Conservation (phyloP, 345 rosid species). For the Boechera divaricarpa region DNA sequence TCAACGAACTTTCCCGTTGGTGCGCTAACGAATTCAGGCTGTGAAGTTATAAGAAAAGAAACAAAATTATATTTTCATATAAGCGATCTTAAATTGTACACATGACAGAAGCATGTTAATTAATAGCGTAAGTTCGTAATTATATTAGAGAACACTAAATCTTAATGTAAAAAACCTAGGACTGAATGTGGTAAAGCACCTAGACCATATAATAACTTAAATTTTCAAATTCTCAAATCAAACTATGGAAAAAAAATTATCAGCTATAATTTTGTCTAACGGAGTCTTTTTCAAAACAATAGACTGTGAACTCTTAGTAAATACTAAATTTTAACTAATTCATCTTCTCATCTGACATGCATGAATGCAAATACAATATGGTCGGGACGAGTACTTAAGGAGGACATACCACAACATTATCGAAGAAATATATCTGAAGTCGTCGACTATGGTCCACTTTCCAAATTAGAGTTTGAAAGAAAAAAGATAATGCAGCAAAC, state of each 20-base stretch:
- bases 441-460: too few species aligned
- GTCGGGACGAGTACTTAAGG: neutral
- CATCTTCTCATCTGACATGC: neutral
- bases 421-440: neutral
- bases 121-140: neutral
- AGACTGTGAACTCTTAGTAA: neutral
- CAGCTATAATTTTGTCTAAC: neutral
- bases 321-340: neutral
- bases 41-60: neutral
- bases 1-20: slow-evolving; percentile 36
- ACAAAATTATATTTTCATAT: neutral
- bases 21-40: neutral
- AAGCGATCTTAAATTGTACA: neutral
- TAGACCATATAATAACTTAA: neutral
- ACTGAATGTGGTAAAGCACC: neutral
- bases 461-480: too few species aligned
- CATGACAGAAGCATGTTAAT: neutral
- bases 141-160: neutral
- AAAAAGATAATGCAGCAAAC: too few species aligned
- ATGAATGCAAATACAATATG: neutral
- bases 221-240: neutral
- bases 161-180: neutral
- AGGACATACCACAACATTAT: neutral
- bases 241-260: neutral
- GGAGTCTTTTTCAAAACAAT: neutral